Evolutionary conservation across 495 filamentous ascomycete species (phyloP).

Genomic region (Aspergillus biplanus): DNA sequence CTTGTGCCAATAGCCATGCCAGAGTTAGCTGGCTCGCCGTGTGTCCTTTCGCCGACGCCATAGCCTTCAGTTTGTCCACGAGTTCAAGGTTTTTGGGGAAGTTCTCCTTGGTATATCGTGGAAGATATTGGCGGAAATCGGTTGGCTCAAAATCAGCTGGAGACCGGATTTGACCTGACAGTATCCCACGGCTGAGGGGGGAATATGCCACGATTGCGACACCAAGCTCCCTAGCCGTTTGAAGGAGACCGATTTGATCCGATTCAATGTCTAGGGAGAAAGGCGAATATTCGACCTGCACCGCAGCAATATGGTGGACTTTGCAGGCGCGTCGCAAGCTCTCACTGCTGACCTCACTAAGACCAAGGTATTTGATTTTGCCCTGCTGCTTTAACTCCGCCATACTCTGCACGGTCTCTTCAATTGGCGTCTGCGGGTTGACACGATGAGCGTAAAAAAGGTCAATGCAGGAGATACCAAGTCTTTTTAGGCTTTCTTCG

Average conservation of each 20-base stretch:
- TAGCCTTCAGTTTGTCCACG: conserved; percentile 10
- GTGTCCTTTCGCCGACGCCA: conserved; percentile 49
- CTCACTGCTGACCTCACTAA: conserved; percentile 14
- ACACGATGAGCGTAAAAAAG: conserved; percentile 18
- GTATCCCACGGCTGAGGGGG: conserved; percentile 18
- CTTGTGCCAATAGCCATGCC: conserved; percentile 60
- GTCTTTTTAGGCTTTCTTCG: background rate
- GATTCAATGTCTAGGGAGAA: conserved; percentile 22
- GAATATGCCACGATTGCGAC: conserved; percentile 17
- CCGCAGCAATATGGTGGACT: conserved; percentile 14
- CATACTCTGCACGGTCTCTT: conserved; percentile 13
- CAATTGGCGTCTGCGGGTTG: conserved; percentile 8
- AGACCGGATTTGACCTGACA: conserved; percentile 3
- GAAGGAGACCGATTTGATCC: conserved; percentile 5
- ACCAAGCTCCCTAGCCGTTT: conserved; percentile 15
- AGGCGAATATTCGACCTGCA: conserved; percentile 21
- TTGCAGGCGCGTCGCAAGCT: conserved; percentile 21
- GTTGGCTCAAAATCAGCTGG: background rate
- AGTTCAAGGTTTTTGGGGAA: conserved; percentile 13
- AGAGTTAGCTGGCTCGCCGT: conserved; percentile 53
- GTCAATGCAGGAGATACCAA: conserved; percentile 14
- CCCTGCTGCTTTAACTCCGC: conserved; percentile 15
- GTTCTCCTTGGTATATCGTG: conserved; percentile 17
- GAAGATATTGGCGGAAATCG: conserved; percentile 11
- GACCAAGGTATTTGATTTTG: conserved; percentile 21